These are phyloP conservation scores for Stachybotrys elegans DNA, from an alignment of 2,329 filamentous ascomycete genomes.

Conservation along the genomic window DNA sequence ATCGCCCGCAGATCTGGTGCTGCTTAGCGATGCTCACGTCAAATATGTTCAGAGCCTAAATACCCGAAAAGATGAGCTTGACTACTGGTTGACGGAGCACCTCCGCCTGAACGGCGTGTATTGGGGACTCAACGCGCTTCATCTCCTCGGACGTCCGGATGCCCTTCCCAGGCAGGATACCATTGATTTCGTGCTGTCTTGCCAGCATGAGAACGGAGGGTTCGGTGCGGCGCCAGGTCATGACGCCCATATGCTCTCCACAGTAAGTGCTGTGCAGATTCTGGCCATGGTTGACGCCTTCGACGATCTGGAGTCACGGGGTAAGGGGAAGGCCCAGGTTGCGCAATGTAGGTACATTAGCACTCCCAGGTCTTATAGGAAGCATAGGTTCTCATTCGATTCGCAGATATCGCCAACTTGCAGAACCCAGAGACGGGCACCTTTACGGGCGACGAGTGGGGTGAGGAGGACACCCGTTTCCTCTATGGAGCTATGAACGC, in stretches of 20 bases:
- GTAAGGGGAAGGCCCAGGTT: conserved; percentile 62
- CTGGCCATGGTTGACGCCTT: conserved; percentile 81
- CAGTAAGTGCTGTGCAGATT: conserved; percentile 91
- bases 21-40: conserved; percentile 63
- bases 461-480: conserved; percentile 92
- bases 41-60: conserved; percentile 91
- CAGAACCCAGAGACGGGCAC: conserved; percentile 80
- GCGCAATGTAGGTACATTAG: conserved; percentile 64
- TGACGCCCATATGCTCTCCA: conserved; percentile 94
- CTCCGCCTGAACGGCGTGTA: conserved; percentile 93
- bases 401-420: conserved; percentile 67
- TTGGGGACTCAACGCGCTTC: conserved; percentile 87
- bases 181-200: conserved; percentile 92
- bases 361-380: conserved; percentile 7
- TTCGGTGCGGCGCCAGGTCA: conserved; percentile 93
- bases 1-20: conserved; percentile 33
- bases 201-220: conserved; percentile 80
- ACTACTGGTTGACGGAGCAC: conserved; percentile 98
- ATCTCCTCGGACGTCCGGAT: conserved; percentile 76
- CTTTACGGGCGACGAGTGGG: conserved; percentile 94
- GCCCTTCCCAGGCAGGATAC: conserved; percentile 76
- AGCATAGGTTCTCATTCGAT: conserved; percentile 15
- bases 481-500: conserved; percentile 87
- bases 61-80: conserved; percentile 85
- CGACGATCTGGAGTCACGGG: conserved; percentile 69